Percentiles rank a stretch among this genome's conserved stretches.
phyloP scores from a whole-genome alignment of 2,329 filamentous ascomycete species.

The Paecilomyces fulvus region DNA sequence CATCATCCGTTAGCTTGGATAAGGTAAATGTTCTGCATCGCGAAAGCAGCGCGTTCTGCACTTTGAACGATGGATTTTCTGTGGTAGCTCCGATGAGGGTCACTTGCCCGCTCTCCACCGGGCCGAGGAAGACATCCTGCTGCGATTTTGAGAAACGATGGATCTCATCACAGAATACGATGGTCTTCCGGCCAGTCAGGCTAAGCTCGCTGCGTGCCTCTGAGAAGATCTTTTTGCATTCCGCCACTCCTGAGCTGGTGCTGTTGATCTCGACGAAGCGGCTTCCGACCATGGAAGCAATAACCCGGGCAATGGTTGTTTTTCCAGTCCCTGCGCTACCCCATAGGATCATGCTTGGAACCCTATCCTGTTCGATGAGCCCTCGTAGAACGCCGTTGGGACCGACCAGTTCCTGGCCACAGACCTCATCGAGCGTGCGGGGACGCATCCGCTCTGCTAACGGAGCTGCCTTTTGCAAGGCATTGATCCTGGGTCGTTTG shows the following conservation, averaged over 20 bases:
- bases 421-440: conserved; percentile 72
- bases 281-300: conserved; percentile 71
- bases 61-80: conserved; percentile 92
- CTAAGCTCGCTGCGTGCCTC: conserved; percentile 73
- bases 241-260: conserved; percentile 75
- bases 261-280: conserved; percentile 95
- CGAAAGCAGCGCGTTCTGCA: conserved; percentile 78
- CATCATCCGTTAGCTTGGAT: conserved; percentile 60
- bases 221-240: conserved; percentile 85
- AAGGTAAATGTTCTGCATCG: conserved; percentile 88
- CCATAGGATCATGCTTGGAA: conserved; percentile 94
- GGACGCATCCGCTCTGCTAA: conserved; percentile 93
- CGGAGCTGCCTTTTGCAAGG: conserved; percentile 63
- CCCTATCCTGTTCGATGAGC: conserved; percentile 73
- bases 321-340: conserved; percentile 43
- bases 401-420: conserved; percentile 85
- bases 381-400: conserved; percentile 73
- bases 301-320: conserved; percentile 74
- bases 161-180: conserved; percentile 97
- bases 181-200: conserved; percentile 81
- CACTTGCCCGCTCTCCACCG: conserved; percentile 83
- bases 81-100: conserved; percentile 93
- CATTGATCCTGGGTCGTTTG: conserved; percentile 60
- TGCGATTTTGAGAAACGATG: conserved; percentile 86
- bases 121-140: conserved; percentile 89